Evolutionary conservation across 2,329 filamentous ascomycete species (phyloP), one percentile per base, ranked within the genome.

Genomic region (Fusarium stilboides): DNA sequence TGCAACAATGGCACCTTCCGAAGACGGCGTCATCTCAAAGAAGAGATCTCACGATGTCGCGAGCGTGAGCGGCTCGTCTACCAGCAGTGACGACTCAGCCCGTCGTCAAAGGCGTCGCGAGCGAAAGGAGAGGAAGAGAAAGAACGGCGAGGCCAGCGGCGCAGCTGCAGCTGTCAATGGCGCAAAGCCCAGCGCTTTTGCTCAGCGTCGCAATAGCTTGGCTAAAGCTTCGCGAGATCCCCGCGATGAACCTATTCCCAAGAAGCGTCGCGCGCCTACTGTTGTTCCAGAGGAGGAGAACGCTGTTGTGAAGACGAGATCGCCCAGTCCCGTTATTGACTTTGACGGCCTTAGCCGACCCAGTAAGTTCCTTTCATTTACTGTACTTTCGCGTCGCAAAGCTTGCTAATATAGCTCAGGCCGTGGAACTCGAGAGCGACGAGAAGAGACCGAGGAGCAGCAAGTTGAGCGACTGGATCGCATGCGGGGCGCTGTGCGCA

Each of bases 151-250:
- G 19, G 33, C 17, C 6, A 44, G 20, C 20, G 62, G 52, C 44
- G 26, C 37, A 13, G 36, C n/a, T 33, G 56, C 66, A n/a, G 79
- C 81, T 55, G 68, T 77, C 46, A 77, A 80, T 34, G 73, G 77
- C 56, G 70, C 69, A 47, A 75, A 72, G 26, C 54, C 70, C 5
- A 70, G 68, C 28, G 74, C 77, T 9, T 79, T 77, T 10, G 72
- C 75, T 22, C 80, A 84, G 76, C 82, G 87, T 47, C 82, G 84
- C 59, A 82, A 83, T 42, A 89, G 87, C 76, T 74, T 89, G 57
- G 87, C 85, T 80, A 89, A 89, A 70, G 86, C 88, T 6, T 87
- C 87, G n/a, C 82, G 88, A 62, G 88, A 90, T 73, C 86, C 87
- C 17, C 81, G 86, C 60, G 88, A 90, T 73, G 83, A 87, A 71